These are phyloP conservation scores for Euryodendron excelsum DNA, from an alignment of 148 eudicot genomes.

Conservation along the genomic window DNA sequence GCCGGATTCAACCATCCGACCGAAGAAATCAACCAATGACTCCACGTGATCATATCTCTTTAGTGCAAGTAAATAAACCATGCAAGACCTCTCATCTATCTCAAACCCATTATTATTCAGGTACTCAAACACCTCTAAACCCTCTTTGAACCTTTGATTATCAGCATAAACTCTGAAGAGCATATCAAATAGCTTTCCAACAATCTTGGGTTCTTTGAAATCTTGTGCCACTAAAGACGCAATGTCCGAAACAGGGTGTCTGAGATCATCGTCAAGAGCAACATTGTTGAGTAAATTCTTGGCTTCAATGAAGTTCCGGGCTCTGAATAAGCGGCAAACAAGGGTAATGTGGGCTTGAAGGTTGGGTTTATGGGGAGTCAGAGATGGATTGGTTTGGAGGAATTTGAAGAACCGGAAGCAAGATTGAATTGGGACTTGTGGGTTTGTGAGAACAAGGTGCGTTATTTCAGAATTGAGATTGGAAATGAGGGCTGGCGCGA, in stretches of 20 bases:
- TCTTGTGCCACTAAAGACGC: constrained; percentile 37
- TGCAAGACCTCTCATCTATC: constrained; percentile 79
- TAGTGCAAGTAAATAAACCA: constrained; percentile 66
- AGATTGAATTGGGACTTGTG: constrained; percentile 40
- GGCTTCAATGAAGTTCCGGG: constrained; percentile 46
- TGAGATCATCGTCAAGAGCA: constrained; percentile 34
- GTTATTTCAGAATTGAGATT: constrained; percentile 41
- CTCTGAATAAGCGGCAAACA: constrained; percentile 49
- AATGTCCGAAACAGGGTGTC: constrained; percentile 41
- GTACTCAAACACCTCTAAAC: constrained; percentile 67
- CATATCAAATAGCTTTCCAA: constrained; percentile 61
- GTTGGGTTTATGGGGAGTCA: constrained; percentile 39
- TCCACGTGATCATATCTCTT: constrained; percentile 49
- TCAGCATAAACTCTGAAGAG: constrained; percentile 71
- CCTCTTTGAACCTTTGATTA: constrained; percentile 49
- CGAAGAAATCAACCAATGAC: constrained; percentile 39
- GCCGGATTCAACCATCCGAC: constrained; percentile 56
- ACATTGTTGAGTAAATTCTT: constrained; percentile 44
- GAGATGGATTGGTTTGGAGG: constrained; percentile 34
- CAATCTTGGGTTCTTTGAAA: constrained; percentile 24
- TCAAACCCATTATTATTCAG: constrained; percentile 46
- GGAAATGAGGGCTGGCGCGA: constrained; percentile 33
- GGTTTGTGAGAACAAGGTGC: constrained; percentile 60
- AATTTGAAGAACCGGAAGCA: constrained; percentile 60
- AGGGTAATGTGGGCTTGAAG: constrained; percentile 47